Evolutionary conservation across 768 basidiomycete genomes (phyloP).

Genomic region (Auricularia sp.): DNA sequence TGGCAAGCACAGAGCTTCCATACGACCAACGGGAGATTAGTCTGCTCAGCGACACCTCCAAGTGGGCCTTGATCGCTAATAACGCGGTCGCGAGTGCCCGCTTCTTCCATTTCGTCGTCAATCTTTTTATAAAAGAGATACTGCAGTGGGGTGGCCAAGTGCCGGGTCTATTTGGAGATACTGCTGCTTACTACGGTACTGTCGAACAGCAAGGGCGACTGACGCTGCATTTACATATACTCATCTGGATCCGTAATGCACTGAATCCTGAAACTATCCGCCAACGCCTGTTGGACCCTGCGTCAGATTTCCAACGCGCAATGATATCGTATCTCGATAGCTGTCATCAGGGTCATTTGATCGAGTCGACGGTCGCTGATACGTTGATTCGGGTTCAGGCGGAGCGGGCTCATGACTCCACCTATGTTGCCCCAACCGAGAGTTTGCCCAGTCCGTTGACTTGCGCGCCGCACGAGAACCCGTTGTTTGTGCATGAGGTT

Average conservation of each 20-base stretch:
- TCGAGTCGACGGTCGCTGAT: not conserved
- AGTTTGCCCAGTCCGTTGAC: not conserved
- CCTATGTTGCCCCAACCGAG: not conserved
- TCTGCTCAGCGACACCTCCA: constrained; percentile 3
- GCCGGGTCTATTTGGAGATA: constrained; percentile 26
- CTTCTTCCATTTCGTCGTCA: constrained; percentile 6
- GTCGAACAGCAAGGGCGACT: constrained; percentile 36
- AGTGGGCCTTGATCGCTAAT: not conserved
- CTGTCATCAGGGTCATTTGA: not conserved
- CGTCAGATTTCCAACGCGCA: not conserved
- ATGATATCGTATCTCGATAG: not conserved
- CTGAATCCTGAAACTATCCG: constrained; percentile 24
- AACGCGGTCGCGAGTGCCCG: constrained; percentile 6
- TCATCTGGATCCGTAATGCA: constrained; percentile 27
- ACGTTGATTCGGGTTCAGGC: constrained; percentile 3
- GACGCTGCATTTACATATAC: constrained; percentile 31
- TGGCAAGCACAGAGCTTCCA: constrained; percentile 16
- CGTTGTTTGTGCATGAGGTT: not conserved
- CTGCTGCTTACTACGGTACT: constrained; percentile 27
- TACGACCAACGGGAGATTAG: constrained; percentile 12
- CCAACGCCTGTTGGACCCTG: constrained; percentile 10
- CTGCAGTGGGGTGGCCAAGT: constrained; percentile 3
- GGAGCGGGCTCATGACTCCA: not conserved
- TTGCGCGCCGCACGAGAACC: too few species aligned
- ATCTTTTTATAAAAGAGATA: constrained; percentile 9